Conservation (phyloP, 768 basidiomycete species). For the Pulveroboletus sp. region DNA sequence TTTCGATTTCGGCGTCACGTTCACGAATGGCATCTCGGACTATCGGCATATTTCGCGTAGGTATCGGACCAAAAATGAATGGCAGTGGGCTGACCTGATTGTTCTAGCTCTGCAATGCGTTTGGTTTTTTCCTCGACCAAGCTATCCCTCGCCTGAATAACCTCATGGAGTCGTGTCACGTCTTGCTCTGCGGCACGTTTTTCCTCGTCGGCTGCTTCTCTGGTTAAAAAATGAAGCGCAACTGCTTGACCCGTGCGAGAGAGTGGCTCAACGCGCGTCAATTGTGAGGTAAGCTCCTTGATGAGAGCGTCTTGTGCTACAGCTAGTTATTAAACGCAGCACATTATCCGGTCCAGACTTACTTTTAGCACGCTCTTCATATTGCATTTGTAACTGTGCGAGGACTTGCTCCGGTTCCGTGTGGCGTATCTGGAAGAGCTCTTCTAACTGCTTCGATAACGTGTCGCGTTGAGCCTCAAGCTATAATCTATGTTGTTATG, state of each 20-base stretch:
- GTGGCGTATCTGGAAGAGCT: constrained; percentile 50
- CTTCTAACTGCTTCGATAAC: constrained; percentile 54
- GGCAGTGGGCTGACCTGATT: constrained; percentile 40
- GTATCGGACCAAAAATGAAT: not conserved
- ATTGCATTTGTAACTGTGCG: constrained; percentile 45
- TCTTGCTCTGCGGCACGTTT: constrained; percentile 50
- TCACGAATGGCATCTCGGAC: constrained; percentile 51
- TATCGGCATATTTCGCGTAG: constrained; percentile 24
- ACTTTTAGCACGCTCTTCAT: constrained; percentile 54
- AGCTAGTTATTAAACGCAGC: constrained; percentile 4
- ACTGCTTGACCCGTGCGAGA: constrained; percentile 45
- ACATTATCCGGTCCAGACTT: constrained; percentile 6
- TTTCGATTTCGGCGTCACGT: constrained; percentile 60
- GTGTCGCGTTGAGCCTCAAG: constrained; percentile 41
- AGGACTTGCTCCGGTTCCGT: constrained; percentile 64
- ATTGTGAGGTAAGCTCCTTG: constrained; percentile 47
- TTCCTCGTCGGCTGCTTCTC: constrained; percentile 71
- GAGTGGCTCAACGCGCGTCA: constrained; percentile 54
- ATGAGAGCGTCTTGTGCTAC: constrained; percentile 53
- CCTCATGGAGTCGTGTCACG: constrained; percentile 40
- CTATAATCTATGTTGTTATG: constrained; percentile 10
- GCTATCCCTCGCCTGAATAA: constrained; percentile 41
- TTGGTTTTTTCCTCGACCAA: constrained; percentile 42
- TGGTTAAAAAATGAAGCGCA: constrained; percentile 63
- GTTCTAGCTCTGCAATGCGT: constrained; percentile 44